A percentile compares a stretch with the other conserved stretches of the same genome.
Conservation (phyloP, 2,329 filamentous ascomycete genomes). For the Sporothrix schenckii region DNA sequence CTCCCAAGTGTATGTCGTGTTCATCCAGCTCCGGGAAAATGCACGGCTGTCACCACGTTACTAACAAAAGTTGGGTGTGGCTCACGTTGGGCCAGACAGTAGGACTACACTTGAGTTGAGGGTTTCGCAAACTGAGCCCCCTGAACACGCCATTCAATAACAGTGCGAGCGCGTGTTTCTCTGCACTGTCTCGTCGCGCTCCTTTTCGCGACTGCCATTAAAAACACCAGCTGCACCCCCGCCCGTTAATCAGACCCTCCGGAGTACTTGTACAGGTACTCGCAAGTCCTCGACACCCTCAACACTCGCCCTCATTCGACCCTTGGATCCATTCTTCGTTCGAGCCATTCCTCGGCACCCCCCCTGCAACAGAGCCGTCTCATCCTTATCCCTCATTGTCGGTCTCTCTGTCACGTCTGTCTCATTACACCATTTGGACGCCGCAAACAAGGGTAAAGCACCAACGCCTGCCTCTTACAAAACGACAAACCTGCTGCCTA, state of each 20-base stretch:
- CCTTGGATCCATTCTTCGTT: constrained; percentile 9
- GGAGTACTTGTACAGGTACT: constrained; percentile 17
- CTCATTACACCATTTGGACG: not conserved
- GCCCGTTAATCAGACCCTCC: not conserved
- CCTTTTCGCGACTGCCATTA: constrained; percentile 19
- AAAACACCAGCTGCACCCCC: not conserved
- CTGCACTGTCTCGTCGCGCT: constrained; percentile 16
- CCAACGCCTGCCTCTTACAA: not conserved
- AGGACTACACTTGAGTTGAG: too few species aligned
- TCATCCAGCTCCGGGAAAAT: too few species aligned
- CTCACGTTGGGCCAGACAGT: not conserved
- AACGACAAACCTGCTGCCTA: not conserved
- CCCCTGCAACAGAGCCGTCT: constrained; percentile 27
- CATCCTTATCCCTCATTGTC: constrained; percentile 23
- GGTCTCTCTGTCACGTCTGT: not conserved
- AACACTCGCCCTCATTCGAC: not conserved
- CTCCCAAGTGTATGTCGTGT: not conserved
- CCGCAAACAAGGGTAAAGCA: not conserved
- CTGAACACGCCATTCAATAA: constrained; percentile 8
- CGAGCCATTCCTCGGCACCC: not conserved
- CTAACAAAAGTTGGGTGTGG: not conserved
- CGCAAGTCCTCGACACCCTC: not conserved
- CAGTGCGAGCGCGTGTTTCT: not conserved
- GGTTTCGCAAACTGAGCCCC: constrained; percentile 2
- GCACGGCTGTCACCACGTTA: too few species aligned